A percentile compares a stretch with the other conserved stretches of the same genome.
These are phyloP conservation scores for Phaeosphaeria sp. DNA, from an alignment of 2,329 filamentous ascomycete species.

Conservation along the genomic window DNA sequence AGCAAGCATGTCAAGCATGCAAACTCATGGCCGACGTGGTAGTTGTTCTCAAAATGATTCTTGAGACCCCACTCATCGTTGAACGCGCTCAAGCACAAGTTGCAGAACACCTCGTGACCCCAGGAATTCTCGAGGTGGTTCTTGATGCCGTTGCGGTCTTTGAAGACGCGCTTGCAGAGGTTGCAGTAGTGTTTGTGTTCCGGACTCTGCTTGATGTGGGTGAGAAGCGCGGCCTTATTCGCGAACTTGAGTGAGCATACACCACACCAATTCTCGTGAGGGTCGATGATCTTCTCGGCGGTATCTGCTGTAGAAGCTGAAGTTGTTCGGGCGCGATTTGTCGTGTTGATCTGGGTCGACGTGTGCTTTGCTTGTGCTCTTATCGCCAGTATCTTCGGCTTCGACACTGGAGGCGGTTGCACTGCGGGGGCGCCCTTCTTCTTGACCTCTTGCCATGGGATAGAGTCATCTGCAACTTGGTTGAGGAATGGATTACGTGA, in stretches of 20 bases:
- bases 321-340: slow-evolving; percentile 6
- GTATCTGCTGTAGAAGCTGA: slow-evolving; percentile 14
- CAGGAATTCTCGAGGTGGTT: slow-evolving; percentile 42
- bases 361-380: slow-evolving; percentile 10
- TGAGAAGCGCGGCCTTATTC: slow-evolving; percentile 29
- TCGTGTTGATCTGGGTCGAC: neutral
- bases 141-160: slow-evolving; percentile 42
- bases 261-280: slow-evolving; percentile 42
- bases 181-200: slow-evolving; percentile 44
- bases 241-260: slow-evolving; percentile 34
- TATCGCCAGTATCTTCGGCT: slow-evolving; percentile 14
- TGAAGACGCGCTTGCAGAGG: slow-evolving; percentile 44
- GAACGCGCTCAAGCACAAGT: slow-evolving; percentile 44
- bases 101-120: slow-evolving; percentile 39
- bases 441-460: slow-evolving; percentile 37
- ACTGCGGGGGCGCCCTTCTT: slow-evolving; percentile 16
- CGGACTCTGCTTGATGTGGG: slow-evolving; percentile 33
- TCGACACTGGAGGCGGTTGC: neutral
- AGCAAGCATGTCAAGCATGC: slow-evolving; percentile 38
- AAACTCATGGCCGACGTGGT: slow-evolving; percentile 33
- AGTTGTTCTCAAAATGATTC: slow-evolving; percentile 46
- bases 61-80: slow-evolving; percentile 39
- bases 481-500: slow-evolving; percentile 29
- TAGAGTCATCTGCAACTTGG: slow-evolving; percentile 28
- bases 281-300: slow-evolving; percentile 21